These are phyloP conservation scores for Amesomyces nigricolor DNA, from an alignment of 2,329 filamentous ascomycete genomes.

Conservation along the genomic window DNA sequence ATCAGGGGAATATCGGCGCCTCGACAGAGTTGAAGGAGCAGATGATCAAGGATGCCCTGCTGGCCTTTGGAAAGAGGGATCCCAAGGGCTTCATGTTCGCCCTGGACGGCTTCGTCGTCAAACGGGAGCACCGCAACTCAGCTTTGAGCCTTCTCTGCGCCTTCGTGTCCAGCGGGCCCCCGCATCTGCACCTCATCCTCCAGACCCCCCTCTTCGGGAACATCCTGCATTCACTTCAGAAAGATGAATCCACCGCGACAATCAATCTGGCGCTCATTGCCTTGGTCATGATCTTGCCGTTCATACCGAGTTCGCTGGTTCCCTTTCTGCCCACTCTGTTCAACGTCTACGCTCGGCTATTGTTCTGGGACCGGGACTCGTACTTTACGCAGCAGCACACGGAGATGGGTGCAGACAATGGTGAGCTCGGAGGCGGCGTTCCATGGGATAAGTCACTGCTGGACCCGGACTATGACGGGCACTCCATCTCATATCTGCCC, in stretches of 20 bases:
- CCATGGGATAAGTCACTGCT: slow-evolving; percentile 62
- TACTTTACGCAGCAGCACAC: slow-evolving; percentile 36
- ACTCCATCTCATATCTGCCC: slow-evolving; percentile 59
- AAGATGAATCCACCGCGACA: slow-evolving; percentile 70
- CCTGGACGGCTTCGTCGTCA: slow-evolving; percentile 61
- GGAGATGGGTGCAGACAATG: slow-evolving; percentile 37
- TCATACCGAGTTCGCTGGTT: slow-evolving; percentile 68
- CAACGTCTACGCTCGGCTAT: slow-evolving; percentile 71
- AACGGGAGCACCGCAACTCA: slow-evolving; percentile 57
- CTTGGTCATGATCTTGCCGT: slow-evolving; percentile 75
- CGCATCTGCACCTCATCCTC: slow-evolving; percentile 67
- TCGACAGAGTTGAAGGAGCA: slow-evolving; percentile 43
- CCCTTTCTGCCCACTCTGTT: slow-evolving; percentile 67
- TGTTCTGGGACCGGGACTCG: slow-evolving; percentile 68
- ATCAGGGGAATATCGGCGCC: slow-evolving; percentile 34
- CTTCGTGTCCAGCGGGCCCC: slow-evolving; percentile 71
- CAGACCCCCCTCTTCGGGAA: slow-evolving; percentile 67
- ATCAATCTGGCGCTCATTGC: slow-evolving; percentile 70
- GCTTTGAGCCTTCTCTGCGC: slow-evolving; percentile 63
- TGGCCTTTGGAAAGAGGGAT: slow-evolving; percentile 60
- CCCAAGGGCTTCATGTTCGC: slow-evolving; percentile 63
- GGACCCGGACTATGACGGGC: slow-evolving; percentile 56
- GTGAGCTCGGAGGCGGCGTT: slow-evolving; percentile 29
- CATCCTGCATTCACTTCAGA: slow-evolving; percentile 67
- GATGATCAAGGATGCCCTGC: slow-evolving; percentile 46